Evolutionary conservation across 1,284 basidiomycete genomes (phyloP).

Genomic region (Afroboletus lepidellus): DNA sequence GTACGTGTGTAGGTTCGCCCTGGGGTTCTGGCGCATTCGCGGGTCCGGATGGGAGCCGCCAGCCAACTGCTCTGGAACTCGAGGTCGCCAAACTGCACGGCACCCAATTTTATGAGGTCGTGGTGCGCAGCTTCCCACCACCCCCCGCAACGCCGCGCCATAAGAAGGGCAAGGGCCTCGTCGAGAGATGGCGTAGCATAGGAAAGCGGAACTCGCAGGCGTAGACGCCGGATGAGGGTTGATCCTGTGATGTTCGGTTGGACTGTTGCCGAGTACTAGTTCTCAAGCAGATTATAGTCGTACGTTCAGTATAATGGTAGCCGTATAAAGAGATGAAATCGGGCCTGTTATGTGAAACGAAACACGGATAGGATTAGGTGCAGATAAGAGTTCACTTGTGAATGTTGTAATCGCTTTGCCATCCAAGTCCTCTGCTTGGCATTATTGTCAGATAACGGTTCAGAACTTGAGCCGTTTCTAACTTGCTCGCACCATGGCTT

Average conservation of each 20-base stretch:
- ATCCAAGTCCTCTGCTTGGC: no score
- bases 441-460: no score
- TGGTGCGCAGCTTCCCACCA: not conserved
- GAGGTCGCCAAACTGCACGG: conserved; percentile 49
- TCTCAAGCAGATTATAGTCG: no score
- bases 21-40: conserved; percentile 50
- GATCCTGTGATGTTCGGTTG: no score
- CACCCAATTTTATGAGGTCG: conserved; percentile 30
- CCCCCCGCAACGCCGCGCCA: not conserved
- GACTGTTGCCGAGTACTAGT: no score
- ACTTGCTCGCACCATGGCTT: conserved; percentile 23
- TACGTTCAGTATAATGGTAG: no score
- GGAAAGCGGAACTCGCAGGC: not conserved
- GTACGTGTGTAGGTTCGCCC: conserved; percentile 28
- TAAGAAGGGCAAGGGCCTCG: not conserved
- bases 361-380: no score
- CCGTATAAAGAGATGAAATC: no score
- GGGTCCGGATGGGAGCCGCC: conserved; percentile 45
- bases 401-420: no score
- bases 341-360: no score
- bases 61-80: conserved; percentile 46
- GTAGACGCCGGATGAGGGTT: not conserved
- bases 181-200: not conserved
- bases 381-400: no score
- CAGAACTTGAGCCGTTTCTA: no score